A percentile compares a stretch with the other conserved stretches of the same genome.
Conservation (phyloP, 2,329 filamentous ascomycete genomes). For the Biscogniauxia sp. region DNA sequence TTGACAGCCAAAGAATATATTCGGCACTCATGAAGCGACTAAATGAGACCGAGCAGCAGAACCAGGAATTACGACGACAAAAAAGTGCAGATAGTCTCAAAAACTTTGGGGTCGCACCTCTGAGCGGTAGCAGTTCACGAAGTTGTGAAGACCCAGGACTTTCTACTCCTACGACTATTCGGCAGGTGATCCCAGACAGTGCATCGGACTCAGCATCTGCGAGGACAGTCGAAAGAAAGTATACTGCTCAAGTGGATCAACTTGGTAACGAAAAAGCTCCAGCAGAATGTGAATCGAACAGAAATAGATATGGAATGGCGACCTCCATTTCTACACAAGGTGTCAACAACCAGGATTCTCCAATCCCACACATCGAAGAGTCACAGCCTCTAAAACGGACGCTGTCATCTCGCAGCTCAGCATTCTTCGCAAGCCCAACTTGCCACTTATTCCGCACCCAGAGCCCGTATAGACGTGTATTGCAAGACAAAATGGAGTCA, state of each 20-base stretch:
- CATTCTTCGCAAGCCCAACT: slow-evolving; percentile 51
- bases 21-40: slow-evolving; percentile 61
- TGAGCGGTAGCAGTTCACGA: slow-evolving; percentile 23
- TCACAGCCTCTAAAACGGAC: slow-evolving; percentile 24
- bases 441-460: slow-evolving; percentile 52
- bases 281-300: not conserved
- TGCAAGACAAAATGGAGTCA: slow-evolving; percentile 46
- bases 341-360: not conserved
- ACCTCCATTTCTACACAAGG: not conserved
- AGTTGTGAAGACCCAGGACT: slow-evolving; percentile 1
- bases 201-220: slow-evolving; percentile 17
- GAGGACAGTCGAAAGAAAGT: slow-evolving; percentile 5
- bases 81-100: slow-evolving; percentile 17
- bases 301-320: not conserved
- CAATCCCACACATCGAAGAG: slow-evolving; percentile 11
- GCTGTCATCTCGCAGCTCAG: slow-evolving; percentile 43
- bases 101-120: slow-evolving; percentile 16
- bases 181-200: slow-evolving; percentile 23
- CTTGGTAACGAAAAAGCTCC: not conserved
- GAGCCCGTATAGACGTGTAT: slow-evolving; percentile 54
- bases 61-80: slow-evolving; percentile 20
- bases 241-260: not conserved
- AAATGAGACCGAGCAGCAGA: slow-evolving; percentile 37
- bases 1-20: slow-evolving; percentile 60
- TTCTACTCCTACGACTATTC: slow-evolving; percentile 23